These are phyloP conservation scores for Symmetrospora coprosmae DNA, from an alignment of 768 basidiomycete genomes.

Conservation along the genomic window DNA sequence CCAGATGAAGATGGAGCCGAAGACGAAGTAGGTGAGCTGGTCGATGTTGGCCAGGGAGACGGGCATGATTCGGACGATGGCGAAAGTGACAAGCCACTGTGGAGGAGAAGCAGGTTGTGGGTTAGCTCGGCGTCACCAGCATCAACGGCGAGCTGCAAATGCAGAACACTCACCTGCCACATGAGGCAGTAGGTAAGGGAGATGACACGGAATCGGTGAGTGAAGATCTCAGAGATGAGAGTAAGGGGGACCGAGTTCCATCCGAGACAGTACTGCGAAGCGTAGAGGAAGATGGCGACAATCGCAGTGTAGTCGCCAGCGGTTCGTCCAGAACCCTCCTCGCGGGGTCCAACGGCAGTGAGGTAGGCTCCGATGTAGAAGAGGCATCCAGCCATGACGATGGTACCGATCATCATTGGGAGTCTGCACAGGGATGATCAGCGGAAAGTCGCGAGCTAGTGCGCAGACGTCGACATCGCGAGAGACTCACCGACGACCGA, in stretches of 20 bases:
- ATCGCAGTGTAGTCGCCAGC: slow-evolving; percentile 21
- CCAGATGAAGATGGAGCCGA: background rate
- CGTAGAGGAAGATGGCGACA: slow-evolving; percentile 20
- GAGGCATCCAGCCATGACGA: background rate
- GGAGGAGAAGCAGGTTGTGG: too few species aligned
- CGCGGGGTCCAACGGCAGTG: slow-evolving; percentile 8
- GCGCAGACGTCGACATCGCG: background rate
- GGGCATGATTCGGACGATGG: slow-evolving; percentile 21
- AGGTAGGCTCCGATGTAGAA: slow-evolving; percentile 16
- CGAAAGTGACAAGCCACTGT: slow-evolving; percentile 4
- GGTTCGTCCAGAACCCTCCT: background rate
- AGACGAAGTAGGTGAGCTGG: slow-evolving; percentile 4
- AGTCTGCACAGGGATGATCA: too few species aligned
- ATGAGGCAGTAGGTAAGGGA: slow-evolving; percentile 28
- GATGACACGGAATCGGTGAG: slow-evolving; percentile 21
- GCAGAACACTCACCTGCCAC: slow-evolving; percentile 1
- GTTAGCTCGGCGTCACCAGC: background rate
- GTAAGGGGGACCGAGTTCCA: slow-evolving; percentile 21
- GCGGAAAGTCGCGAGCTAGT: background rate
- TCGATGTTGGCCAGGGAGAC: background rate
- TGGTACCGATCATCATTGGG: background rate
- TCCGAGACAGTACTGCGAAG: slow-evolving; percentile 11
- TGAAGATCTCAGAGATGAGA: slow-evolving; percentile 29
- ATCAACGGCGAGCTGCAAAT: background rate
- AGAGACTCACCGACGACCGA: slow-evolving; percentile 28